phyloP scores from a whole-genome alignment of 2,329 filamentous ascomycete species.

The Fusarium guadeloupense region DNA sequence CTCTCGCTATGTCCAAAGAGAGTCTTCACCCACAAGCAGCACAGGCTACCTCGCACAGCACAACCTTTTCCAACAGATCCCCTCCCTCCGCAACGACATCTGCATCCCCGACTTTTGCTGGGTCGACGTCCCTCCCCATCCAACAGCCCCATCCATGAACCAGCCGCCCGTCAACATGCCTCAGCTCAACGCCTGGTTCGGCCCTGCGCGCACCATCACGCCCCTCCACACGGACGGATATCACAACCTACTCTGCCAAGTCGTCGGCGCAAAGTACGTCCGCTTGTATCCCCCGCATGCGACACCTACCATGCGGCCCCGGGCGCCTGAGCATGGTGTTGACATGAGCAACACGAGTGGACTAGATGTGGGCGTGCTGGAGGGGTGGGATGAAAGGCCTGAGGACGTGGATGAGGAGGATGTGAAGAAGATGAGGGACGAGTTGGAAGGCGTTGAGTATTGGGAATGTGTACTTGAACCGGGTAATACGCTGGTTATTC shows the following conservation, averaged over 20 bases:
- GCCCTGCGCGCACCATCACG: conserved; percentile 86
- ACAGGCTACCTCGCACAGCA: conserved; percentile 92
- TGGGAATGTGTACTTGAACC: conserved; percentile 81
- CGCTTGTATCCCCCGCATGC: conserved; percentile 80
- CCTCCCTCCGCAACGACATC: conserved; percentile 78
- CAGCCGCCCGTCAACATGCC: conserved; percentile 64
- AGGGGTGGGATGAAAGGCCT: conserved; percentile 64
- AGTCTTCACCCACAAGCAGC: conserved; percentile 31
- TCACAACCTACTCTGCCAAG: conserved; percentile 90
- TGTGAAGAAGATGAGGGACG: conserved; percentile 51
- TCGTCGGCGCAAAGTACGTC: conserved; percentile 92
- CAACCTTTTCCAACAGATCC: conserved; percentile 85
- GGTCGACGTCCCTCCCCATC: conserved; percentile 69
- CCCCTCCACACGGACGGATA: conserved; percentile 94
- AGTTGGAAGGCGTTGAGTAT: conserved; percentile 70
- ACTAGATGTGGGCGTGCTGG: conserved; percentile 77
- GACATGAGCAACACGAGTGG: conserved; percentile 92
- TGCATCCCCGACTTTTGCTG: conserved; percentile 86
- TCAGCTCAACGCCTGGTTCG: conserved; percentile 91
- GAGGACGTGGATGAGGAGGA: conserved; percentile 44
- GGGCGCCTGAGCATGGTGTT: conserved; percentile 72
- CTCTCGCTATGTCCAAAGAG: conserved; percentile 61
- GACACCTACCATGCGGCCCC: conserved; percentile 67
- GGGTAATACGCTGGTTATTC: conserved; percentile 89
- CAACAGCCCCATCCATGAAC: conserved; percentile 47